phyloP scores from a whole-genome alignment of 2,329 filamentous ascomycete genomes.

The Stenocarpella maydis region DNA sequence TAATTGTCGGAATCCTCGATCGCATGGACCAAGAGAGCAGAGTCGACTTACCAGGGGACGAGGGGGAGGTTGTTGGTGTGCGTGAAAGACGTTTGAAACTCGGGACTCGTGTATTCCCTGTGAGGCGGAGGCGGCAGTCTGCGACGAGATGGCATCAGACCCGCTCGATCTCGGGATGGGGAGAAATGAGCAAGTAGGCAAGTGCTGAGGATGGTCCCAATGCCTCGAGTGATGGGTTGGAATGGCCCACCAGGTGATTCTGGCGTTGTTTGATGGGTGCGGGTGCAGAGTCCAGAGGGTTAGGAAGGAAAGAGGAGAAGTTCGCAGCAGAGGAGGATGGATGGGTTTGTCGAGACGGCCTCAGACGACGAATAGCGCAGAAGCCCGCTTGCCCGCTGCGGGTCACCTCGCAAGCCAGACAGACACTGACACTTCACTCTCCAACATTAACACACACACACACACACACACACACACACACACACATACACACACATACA shows the following conservation, averaged over 20 bases:
- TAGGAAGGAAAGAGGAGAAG: slow-evolving; percentile 44
- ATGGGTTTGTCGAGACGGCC: slow-evolving; percentile 39
- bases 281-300: slow-evolving; percentile 42
- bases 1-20: slow-evolving; percentile 41
- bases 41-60: slow-evolving; percentile 48
- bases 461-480: slow-evolving; percentile 12
- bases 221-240: slow-evolving; percentile 26
- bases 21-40: slow-evolving; percentile 45
- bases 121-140: slow-evolving; percentile 37
- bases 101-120: slow-evolving; percentile 38
- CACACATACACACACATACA: not conserved
- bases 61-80: slow-evolving; percentile 45
- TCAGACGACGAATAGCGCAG: slow-evolving; percentile 37
- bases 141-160: slow-evolving; percentile 38
- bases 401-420: slow-evolving; percentile 34
- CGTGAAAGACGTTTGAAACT: slow-evolving; percentile 40
- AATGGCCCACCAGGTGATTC: slow-evolving; percentile 41
- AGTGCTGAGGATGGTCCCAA: slow-evolving; percentile 24
- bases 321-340: slow-evolving; percentile 39
- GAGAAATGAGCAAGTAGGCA: slow-evolving; percentile 25
- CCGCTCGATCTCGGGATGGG: slow-evolving; percentile 16
- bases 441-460: slow-evolving; percentile 22
- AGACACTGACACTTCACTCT: slow-evolving; percentile 32
- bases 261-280: slow-evolving; percentile 41
- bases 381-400: slow-evolving; percentile 37